These are phyloP conservation scores for Trichoderma sp. DNA, from an alignment of 2,329 filamentous ascomycete species.

Conservation along the genomic window DNA sequence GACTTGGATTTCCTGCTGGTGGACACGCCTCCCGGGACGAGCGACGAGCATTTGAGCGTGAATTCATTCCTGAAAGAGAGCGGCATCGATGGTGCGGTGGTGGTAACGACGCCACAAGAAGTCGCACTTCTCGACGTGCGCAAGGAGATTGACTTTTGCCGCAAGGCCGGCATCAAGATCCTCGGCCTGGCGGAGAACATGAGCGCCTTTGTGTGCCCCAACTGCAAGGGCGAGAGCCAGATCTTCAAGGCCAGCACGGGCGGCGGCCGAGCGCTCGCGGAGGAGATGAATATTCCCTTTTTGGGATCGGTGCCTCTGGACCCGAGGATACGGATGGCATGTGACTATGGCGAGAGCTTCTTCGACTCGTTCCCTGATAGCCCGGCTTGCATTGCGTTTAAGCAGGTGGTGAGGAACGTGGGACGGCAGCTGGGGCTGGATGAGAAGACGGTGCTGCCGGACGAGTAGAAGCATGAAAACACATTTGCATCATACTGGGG, in stretches of 20 bases:
- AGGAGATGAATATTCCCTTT: slow-evolving; percentile 87
- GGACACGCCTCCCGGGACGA: slow-evolving; percentile 93
- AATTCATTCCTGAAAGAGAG: slow-evolving; percentile 90
- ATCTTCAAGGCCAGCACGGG: slow-evolving; percentile 94
- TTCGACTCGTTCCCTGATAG: slow-evolving; percentile 93
- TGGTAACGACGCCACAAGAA: slow-evolving; percentile 95
- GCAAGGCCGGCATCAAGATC: slow-evolving; percentile 87
- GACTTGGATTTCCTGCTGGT: slow-evolving; percentile 91
- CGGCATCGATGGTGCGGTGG: slow-evolving; percentile 88
- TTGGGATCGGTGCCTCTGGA: slow-evolving; percentile 89
- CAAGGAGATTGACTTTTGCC: slow-evolving; percentile 97
- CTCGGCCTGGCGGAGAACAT: slow-evolving; percentile 96
- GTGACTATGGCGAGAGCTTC: slow-evolving; percentile 97
- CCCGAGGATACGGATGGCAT: slow-evolving; percentile 92
- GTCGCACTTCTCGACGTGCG: slow-evolving; percentile 88
- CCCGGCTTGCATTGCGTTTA: slow-evolving; percentile 82
- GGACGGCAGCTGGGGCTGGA: slow-evolving; percentile 67
- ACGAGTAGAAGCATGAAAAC: slow-evolving; percentile 31
- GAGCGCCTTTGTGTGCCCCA: slow-evolving; percentile 94
- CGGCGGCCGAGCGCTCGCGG: slow-evolving; percentile 76
- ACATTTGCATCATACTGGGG: background rate
- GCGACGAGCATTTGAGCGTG: slow-evolving; percentile 92
- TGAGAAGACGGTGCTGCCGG: slow-evolving; percentile 55
- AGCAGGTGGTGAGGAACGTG: slow-evolving; percentile 75
- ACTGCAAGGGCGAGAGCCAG: slow-evolving; percentile 78